phyloP scores from a whole-genome alignment of 305 asterid species.

The Fraxinus nigra region DNA sequence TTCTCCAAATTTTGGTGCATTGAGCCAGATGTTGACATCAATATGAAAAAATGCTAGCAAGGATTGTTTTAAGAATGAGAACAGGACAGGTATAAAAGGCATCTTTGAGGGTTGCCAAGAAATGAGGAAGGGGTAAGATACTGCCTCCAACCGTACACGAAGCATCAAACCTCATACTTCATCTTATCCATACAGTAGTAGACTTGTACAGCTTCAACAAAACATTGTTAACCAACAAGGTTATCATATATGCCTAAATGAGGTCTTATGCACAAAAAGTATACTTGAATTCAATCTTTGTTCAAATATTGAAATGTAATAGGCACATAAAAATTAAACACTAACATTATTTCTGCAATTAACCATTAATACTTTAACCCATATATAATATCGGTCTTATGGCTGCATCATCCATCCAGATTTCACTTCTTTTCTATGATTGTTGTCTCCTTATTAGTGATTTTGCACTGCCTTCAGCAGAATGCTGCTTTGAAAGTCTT shows the following conservation, averaged over 20 bases:
- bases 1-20: not conserved
- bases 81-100: not conserved
- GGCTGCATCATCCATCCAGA: not conserved
- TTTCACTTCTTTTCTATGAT: not conserved
- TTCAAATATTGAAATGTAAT: not conserved
- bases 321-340: not conserved
- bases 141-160: not conserved
- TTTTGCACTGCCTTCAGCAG: not conserved
- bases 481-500: not conserved
- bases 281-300: not conserved
- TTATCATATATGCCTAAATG: not conserved
- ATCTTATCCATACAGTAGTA: not conserved
- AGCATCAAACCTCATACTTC: not conserved
- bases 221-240: not conserved
- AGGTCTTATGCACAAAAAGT: not conserved
- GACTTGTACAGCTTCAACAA: not conserved
- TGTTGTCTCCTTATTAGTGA: not conserved
- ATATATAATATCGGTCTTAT: not conserved
- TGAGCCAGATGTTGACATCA: not conserved
- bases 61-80: not conserved
- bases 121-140: not conserved
- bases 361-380: not conserved
- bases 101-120: not conserved
- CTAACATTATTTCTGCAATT: not conserved
- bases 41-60: not conserved